phyloP scores from a whole-genome alignment of 129 eudicot species.

The Calendula officinalis region DNA sequence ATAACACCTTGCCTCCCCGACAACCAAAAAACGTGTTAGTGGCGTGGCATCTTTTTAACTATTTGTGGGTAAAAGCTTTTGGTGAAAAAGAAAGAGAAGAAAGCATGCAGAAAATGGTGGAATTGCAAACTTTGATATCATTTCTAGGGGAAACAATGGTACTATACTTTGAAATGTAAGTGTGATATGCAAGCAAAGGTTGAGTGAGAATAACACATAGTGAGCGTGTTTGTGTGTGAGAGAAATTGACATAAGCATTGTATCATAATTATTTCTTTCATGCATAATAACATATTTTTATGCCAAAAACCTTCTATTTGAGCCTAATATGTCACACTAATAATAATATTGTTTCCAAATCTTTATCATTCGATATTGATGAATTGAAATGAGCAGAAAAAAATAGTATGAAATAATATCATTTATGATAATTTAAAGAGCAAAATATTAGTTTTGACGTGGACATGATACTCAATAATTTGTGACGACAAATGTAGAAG shows the following conservation, averaged over 20 bases:
- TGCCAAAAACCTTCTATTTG: too few species aligned
- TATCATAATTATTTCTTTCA: slow-evolving; percentile 14
- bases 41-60: slow-evolving; percentile 44
- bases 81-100: slow-evolving; percentile 42
- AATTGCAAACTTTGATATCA: slow-evolving; percentile 30
- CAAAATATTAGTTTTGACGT: slow-evolving; percentile 20
- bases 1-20: slow-evolving; percentile 40
- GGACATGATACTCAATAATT: slow-evolving; percentile 31
- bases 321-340: too few species aligned
- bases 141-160: slow-evolving; percentile 23
- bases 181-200: slow-evolving; percentile 74
- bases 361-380: too few species aligned
- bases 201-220: slow-evolving; percentile 29
- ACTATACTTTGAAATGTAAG: slow-evolving; percentile 27
- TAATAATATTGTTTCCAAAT: too few species aligned
- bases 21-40: slow-evolving; percentile 42
- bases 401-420: too few species aligned
- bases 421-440: slow-evolving; percentile 4
- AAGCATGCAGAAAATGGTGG: slow-evolving; percentile 41
- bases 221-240: slow-evolving; percentile 24
- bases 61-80: slow-evolving; percentile 44
- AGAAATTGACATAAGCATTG: slow-evolving; percentile 4
- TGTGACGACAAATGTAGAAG: slow-evolving; percentile 28
- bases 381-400: neutral
- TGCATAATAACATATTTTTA: neutral